Conservation (phyloP, 106 monocot species). For the Chionographis japonica region DNA sequence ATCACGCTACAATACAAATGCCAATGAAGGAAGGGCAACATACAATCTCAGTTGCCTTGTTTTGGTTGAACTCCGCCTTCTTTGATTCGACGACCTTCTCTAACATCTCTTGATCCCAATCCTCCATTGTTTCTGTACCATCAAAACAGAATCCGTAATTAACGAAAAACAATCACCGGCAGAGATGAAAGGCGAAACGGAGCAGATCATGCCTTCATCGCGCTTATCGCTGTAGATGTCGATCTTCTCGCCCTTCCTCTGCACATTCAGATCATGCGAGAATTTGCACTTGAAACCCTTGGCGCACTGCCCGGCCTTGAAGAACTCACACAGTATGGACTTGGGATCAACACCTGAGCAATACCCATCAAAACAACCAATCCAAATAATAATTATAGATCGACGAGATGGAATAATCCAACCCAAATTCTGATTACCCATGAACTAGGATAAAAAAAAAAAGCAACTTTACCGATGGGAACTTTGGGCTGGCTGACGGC, state of each 20-base stretch:
- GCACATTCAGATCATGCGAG: conserved; percentile 94
- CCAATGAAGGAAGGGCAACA: conserved; percentile 14
- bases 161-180: not conserved
- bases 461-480: conserved; percentile 53
- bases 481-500: conserved; percentile 92
- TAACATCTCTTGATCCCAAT: conserved; percentile 93
- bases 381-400: not conserved
- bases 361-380: not conserved
- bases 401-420: not conserved
- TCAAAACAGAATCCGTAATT: not conserved
- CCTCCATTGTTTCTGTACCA: conserved; percentile 78
- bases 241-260: conserved; percentile 95
- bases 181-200: not conserved
- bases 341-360: conserved; percentile 92
- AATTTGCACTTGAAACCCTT: conserved; percentile 99
- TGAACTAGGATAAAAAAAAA: not conserved
- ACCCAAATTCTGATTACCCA: not conserved
- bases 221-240: conserved; percentile 92
- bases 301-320: conserved; percentile 84
- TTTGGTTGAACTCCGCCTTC: conserved; percentile 79
- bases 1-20: too few species aligned
- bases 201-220: conserved; percentile 34
- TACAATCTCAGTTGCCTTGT: conserved; percentile 98
- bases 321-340: conserved; percentile 95
- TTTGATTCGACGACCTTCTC: conserved; percentile 91